These are phyloP conservation scores for Scedosporium aurantiacum DNA, from an alignment of 2,329 filamentous ascomycete species.

Conservation along the genomic window DNA sequence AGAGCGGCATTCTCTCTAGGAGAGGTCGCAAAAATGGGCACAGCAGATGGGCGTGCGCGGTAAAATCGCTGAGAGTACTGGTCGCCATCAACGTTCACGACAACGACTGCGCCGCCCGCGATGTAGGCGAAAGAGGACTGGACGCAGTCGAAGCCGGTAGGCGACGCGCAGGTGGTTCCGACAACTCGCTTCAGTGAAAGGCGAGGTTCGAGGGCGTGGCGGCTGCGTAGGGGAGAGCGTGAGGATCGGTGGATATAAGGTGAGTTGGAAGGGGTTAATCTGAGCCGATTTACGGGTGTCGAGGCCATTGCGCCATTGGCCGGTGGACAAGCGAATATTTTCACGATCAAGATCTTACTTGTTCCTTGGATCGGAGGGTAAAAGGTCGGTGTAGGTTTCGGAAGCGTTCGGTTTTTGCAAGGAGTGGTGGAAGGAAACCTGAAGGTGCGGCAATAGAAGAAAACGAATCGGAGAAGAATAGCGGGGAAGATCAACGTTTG, in stretches of 20 bases:
- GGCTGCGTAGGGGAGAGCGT: conserved; percentile 49
- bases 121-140: conserved; percentile 77
- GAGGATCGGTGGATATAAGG: conserved; percentile 53
- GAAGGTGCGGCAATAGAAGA: too few relatives aligned
- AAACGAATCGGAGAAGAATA: too few relatives aligned
- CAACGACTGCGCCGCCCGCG: conserved; percentile 85
- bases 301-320: conserved; percentile 50
- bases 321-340: conserved; percentile 5
- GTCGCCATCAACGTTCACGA: conserved; percentile 66
- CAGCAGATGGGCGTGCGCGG: conserved; percentile 67
- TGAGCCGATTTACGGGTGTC: conserved; percentile 49
- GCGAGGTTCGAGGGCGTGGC: conserved; percentile 36
- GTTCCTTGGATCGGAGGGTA: background rate
- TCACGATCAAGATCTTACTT: too few relatives aligned
- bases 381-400: background rate
- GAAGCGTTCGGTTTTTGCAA: too few relatives aligned
- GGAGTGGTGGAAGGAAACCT: too few relatives aligned
- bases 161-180: conserved; percentile 76
- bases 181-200: conserved; percentile 76
- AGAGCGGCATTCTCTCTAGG: conserved; percentile 38
- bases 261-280: conserved; percentile 67
- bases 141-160: conserved; percentile 77
- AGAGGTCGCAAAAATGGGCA: conserved; percentile 51
- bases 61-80: conserved; percentile 73
- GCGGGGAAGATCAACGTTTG: too few relatives aligned